Evolutionary conservation across 2,329 filamentous ascomycete genomes (phyloP).

Genomic region (Aspergillus tanneri): DNA sequence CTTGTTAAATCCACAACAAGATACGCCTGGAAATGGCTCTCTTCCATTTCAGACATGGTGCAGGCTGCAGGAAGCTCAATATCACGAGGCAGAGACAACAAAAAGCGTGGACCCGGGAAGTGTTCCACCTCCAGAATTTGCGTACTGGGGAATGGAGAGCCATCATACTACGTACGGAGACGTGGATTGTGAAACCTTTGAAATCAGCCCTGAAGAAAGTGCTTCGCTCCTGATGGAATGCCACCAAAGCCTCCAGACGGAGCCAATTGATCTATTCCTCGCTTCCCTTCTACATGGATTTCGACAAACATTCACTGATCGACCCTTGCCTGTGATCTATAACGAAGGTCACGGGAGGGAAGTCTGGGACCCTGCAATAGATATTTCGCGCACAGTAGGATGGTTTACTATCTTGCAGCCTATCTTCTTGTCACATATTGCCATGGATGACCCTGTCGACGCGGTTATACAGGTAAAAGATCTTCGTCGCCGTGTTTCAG

Average conservation of each 20-base stretch:
- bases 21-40: constrained; percentile 22
- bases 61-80: constrained; percentile 31
- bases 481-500: constrained; percentile 34
- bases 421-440: constrained; percentile 35
- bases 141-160: constrained; percentile 37
- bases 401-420: constrained; percentile 55
- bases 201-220: constrained; percentile 30
- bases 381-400: constrained; percentile 51
- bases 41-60: constrained; percentile 42
- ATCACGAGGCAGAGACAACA: constrained; percentile 15
- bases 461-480: constrained; percentile 42
- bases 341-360: constrained; percentile 53
- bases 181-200: constrained; percentile 36
- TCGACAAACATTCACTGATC: constrained; percentile 42
- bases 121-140: constrained; percentile 33
- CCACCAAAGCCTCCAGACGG: constrained; percentile 34
- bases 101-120: constrained; percentile 14
- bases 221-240: constrained; percentile 32
- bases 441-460: constrained; percentile 28
- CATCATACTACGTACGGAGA: constrained; percentile 36
- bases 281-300: constrained; percentile 46
- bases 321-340: constrained; percentile 44
- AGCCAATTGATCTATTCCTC: constrained; percentile 40
- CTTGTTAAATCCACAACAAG: constrained; percentile 30
- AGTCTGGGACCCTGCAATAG: constrained; percentile 46